Conservation (phyloP, 805 yeast genomes). For the Cyberlindnera nakhonratchasimensis region DNA sequence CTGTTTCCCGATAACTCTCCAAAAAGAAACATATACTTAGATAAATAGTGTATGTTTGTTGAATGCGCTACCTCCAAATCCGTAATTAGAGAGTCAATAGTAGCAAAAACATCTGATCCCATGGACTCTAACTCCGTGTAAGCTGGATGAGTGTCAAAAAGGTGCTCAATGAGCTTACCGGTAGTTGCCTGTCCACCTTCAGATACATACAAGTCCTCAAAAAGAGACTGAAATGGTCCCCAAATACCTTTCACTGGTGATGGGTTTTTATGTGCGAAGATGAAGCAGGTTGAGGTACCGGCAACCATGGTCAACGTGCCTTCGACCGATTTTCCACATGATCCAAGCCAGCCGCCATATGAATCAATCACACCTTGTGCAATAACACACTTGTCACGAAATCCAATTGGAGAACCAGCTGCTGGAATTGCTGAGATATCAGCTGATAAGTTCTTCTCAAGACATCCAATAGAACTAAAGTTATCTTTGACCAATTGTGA, state of each 20-base stretch:
- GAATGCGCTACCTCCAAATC: conserved; percentile 16
- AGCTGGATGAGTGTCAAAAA: conserved; percentile 42
- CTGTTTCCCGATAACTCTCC: conserved; percentile 60
- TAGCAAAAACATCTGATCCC: conserved; percentile 19
- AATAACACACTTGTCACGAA: conserved; percentile 16
- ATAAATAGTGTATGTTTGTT: conserved; percentile 26
- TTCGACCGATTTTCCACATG: conserved; percentile 27
- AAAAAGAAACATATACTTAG: conserved; percentile 41
- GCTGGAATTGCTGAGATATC: conserved; percentile 20
- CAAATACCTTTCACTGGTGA: conserved; percentile 44
- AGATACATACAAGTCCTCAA: conserved; percentile 34
- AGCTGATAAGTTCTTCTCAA: conserved; percentile 18
- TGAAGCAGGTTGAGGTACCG: conserved; percentile 59
- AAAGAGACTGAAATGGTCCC: conserved; percentile 53
- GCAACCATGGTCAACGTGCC: conserved; percentile 48
- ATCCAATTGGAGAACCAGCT: conserved; percentile 33
- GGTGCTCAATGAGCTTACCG: conserved; percentile 48
- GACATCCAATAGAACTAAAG: conserved; percentile 31
- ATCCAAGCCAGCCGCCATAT: conserved; percentile 51
- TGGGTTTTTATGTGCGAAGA: conserved; percentile 29
- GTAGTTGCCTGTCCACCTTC: conserved; percentile 61
- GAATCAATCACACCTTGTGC: conserved; percentile 57
- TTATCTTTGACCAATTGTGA: conserved; percentile 8
- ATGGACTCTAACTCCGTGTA: conserved; percentile 11
- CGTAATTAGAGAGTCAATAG: conserved; percentile 24